phyloP scores from a whole-genome alignment of 352 stramenopile species.

The Globisporangium polare region DNA sequence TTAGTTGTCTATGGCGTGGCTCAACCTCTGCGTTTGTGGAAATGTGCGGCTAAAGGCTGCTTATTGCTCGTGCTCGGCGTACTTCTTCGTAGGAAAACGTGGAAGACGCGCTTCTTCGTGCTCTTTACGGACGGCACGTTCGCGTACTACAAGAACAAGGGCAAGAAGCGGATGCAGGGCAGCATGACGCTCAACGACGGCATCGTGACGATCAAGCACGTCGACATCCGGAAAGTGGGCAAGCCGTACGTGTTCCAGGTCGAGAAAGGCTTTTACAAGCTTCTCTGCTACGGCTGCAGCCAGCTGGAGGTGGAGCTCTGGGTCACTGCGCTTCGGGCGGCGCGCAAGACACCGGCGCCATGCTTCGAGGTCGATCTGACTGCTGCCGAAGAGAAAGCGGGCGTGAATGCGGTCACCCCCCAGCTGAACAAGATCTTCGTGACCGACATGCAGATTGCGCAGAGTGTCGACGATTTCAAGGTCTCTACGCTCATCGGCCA shows the following conservation, averaged over 20 bases:
- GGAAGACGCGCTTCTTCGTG: slow-evolving; percentile 86
- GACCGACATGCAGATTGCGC: slow-evolving; percentile 48
- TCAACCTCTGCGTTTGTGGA: neutral
- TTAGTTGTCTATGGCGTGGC: neutral
- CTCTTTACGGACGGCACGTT: slow-evolving; percentile 79
- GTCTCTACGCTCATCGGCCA: slow-evolving; percentile 34
- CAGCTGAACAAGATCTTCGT: slow-evolving; percentile 84
- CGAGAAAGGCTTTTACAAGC: slow-evolving; percentile 80
- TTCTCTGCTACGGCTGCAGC: slow-evolving; percentile 77
- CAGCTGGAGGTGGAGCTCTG: slow-evolving; percentile 79
- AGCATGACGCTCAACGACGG: slow-evolving; percentile 82
- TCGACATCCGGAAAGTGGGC: slow-evolving; percentile 59
- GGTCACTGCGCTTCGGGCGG: slow-evolving; percentile 58
- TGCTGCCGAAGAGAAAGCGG: slow-evolving; percentile 46
- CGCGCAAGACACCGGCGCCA: slow-evolving; percentile 35
- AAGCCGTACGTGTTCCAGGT: slow-evolving; percentile 81
- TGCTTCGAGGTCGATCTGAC: slow-evolving; percentile 71
- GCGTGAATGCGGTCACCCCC: slow-evolving; percentile 43
- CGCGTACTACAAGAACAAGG: slow-evolving; percentile 80
- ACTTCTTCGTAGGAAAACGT: slow-evolving; percentile 52
- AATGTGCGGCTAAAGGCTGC: neutral
- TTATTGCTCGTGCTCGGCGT: neutral
- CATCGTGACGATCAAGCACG: slow-evolving; percentile 76
- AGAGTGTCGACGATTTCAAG: slow-evolving; percentile 54
- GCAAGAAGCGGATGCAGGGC: slow-evolving; percentile 74